Evolutionary conservation across 2,329 filamentous ascomycete species (phyloP).

Genomic region (Mycosphaerella sp.): DNA sequence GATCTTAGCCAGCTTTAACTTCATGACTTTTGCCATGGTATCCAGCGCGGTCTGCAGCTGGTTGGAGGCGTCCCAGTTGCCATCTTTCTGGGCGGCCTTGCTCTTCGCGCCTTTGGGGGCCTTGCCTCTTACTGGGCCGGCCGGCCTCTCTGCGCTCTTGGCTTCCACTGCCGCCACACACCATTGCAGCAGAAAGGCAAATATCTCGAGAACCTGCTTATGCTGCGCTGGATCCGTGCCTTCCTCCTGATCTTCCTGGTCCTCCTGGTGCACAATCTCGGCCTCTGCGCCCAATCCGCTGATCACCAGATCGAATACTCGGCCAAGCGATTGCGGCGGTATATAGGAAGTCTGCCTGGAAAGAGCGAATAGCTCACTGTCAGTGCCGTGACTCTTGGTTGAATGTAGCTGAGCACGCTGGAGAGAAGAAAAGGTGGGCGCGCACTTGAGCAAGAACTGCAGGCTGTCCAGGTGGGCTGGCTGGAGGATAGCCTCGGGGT

Average conservation of each 20-base stretch:
- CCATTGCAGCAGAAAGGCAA: constrained; percentile 92
- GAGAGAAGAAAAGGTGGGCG: constrained; percentile 48
- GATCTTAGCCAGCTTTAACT: constrained; percentile 83
- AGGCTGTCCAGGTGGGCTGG: constrained; percentile 81
- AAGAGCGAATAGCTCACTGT: constrained; percentile 58
- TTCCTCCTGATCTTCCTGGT: constrained; percentile 65
- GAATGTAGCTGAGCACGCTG: constrained; percentile 28
- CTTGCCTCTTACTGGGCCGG: constrained; percentile 64
- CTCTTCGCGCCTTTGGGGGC: constrained; percentile 69
- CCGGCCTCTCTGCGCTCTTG: constrained; percentile 76
- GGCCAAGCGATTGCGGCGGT: constrained; percentile 77
- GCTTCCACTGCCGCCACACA: constrained; percentile 89
- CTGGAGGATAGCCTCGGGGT: constrained; percentile 78
- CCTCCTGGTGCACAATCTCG: constrained; percentile 78
- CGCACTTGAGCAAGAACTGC: constrained; percentile 95
- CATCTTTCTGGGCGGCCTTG: constrained; percentile 60
- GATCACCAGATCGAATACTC: constrained; percentile 84
- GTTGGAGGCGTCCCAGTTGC: constrained; percentile 77
- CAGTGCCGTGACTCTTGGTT: constrained; percentile 39
- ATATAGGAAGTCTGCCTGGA: constrained; percentile 75
- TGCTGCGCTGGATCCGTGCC: constrained; percentile 56
- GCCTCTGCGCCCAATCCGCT: constrained; percentile 66
- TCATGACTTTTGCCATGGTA: constrained; percentile 92
- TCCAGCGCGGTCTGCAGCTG: constrained; percentile 87
- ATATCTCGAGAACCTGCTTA: constrained; percentile 87